Evolutionary conservation across 2,329 filamentous ascomycete genomes (phyloP).

Genomic region (Sporothrix dimorphospora): DNA sequence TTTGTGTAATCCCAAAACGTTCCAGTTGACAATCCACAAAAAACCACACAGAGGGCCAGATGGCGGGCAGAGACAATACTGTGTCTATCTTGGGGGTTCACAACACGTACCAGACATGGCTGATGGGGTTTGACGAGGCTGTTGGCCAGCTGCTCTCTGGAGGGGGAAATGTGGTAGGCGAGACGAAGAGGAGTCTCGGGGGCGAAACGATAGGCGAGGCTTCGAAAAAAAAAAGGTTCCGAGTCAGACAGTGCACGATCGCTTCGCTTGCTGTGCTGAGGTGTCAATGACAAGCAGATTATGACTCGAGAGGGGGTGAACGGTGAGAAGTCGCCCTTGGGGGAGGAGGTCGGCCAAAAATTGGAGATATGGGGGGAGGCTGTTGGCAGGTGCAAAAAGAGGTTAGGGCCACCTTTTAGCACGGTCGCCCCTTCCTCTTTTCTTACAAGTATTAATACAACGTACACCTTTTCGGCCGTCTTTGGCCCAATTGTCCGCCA

Average conservation of each 20-base stretch:
- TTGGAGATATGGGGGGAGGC: slow-evolving; percentile 1
- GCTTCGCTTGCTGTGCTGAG: neutral
- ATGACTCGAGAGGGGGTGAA: neutral
- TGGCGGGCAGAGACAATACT: neutral
- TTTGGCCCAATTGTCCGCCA: neutral
- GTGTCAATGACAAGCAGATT: neutral
- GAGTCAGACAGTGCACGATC: neutral
- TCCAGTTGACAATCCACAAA: neutral
- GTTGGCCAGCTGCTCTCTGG: neutral
- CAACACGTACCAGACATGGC: slow-evolving; percentile 10
- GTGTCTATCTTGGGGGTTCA: neutral
- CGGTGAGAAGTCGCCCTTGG: neutral
- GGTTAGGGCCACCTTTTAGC: neutral
- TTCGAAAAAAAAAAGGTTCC: neutral
- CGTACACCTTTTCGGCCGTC: slow-evolving; percentile 4
- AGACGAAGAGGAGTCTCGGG: neutral
- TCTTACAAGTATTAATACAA: neutral
- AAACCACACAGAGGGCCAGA: neutral
- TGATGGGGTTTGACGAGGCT: neutral
- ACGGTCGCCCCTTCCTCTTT: neutral
- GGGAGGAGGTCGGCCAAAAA: neutral
- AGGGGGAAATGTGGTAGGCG: neutral
- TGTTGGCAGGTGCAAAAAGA: slow-evolving; percentile 1
- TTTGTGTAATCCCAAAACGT: neutral
- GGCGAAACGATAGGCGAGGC: too few relatives aligned